phyloP scores from a whole-genome alignment of 176 grass and related monocot genomes.

The Hordeum marinum region DNA sequence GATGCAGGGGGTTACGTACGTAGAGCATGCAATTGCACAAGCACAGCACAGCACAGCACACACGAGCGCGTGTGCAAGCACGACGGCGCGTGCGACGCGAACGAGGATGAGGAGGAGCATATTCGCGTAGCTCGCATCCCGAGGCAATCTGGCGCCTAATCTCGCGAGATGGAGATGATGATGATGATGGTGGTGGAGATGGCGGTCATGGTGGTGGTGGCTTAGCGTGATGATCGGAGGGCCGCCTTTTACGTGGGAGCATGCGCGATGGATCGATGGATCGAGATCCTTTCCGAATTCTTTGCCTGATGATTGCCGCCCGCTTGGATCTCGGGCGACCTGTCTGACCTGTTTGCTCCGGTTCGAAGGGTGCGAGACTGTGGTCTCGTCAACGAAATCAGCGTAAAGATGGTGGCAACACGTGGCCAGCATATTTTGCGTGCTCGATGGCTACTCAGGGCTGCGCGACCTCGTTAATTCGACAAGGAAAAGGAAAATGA shows the following conservation, averaged over 20 bases:
- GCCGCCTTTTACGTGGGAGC: neutral
- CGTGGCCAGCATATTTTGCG: neutral
- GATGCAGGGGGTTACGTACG: neutral
- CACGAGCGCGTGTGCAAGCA: neutral
- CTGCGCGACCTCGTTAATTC: neutral
- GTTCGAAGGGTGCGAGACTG: neutral
- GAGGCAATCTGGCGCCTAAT: constrained; percentile 1
- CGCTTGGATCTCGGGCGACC: constrained; percentile 6
- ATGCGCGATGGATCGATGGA: neutral
- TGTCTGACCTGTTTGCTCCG: neutral
- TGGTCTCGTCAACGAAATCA: neutral
- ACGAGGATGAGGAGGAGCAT: neutral
- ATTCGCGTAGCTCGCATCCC: neutral
- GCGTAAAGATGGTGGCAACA: neutral
- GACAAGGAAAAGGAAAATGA: too few species aligned
- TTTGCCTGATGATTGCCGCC: neutral
- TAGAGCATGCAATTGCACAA: too few species aligned
- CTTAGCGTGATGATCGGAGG: constrained; percentile 8
- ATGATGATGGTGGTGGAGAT: neutral
- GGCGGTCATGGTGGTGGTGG: neutral
- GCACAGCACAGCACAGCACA: neutral
- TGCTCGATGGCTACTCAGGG: neutral
- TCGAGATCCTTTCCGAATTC: neutral
- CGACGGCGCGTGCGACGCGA: neutral
- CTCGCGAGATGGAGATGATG: neutral